Percentiles rank a stretch among this genome's conserved stretches.
phyloP scores from a whole-genome alignment of 495 filamentous ascomycete species.

The Lasiosphaeria ovina region DNA sequence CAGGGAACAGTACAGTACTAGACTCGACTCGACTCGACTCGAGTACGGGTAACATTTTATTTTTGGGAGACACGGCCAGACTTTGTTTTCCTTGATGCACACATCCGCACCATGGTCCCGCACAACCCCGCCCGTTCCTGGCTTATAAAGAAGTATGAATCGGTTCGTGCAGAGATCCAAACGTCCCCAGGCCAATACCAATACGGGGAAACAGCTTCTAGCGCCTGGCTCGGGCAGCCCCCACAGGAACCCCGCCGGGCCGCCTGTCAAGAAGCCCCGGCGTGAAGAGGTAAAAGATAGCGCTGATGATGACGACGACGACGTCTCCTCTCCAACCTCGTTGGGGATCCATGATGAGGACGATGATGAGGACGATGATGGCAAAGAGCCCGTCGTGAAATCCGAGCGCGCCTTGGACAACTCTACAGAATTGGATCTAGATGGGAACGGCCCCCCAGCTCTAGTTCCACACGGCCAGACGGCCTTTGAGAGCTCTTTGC shows the following conservation, averaged over 20 bases:
- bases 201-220: not conserved
- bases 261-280: conserved; percentile 36
- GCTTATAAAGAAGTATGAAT: conserved; percentile 23
- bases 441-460: not conserved
- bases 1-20: too few relatives aligned
- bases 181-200: not conserved
- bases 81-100: not conserved
- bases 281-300: conserved; percentile 29
- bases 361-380: not conserved
- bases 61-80: too few relatives aligned
- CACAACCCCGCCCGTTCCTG: not conserved
- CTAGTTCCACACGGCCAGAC: conserved; percentile 43
- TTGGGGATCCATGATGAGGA: conserved; percentile 9
- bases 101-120: not conserved
- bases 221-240: conserved; percentile 10
- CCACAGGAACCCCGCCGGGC: conserved; percentile 18
- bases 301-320: conserved; percentile 23
- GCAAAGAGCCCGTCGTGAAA: not conserved
- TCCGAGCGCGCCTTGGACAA: not conserved
- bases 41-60: too few relatives aligned
- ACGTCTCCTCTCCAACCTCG: conserved; percentile 5
- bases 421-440: not conserved
- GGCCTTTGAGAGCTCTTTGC: conserved; percentile 75
- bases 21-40: too few relatives aligned
- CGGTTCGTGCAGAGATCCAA: conserved; percentile 29